A percentile compares a stretch with the other conserved stretches of the same genome.
Conservation (phyloP, 371 early-diverging fungal genomes). For the Mortierella sp. region DNA sequence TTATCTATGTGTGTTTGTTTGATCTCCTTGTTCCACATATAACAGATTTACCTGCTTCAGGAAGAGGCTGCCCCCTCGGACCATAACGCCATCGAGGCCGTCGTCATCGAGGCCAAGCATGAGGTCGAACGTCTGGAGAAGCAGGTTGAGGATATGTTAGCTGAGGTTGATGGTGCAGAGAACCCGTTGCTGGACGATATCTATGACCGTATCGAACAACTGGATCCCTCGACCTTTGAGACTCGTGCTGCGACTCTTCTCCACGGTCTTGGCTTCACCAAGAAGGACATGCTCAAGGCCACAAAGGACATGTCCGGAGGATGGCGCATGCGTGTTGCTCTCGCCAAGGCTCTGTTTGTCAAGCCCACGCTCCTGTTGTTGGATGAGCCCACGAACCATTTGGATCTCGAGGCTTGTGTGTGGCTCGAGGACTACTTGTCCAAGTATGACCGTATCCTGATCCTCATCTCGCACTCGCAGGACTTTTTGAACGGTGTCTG, state of each 20-base stretch:
- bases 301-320: slow-evolving; percentile 99
- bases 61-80: slow-evolving; percentile 96
- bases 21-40: not conserved
- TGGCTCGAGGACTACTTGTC: slow-evolving; percentile 97
- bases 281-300: slow-evolving; percentile 84
- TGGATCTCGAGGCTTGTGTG: slow-evolving; percentile 97
- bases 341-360: slow-evolving; percentile 97
- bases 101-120: slow-evolving; percentile 88
- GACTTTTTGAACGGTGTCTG: slow-evolving; percentile 98
- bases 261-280: slow-evolving; percentile 94
- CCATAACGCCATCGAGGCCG: slow-evolving; percentile 90
- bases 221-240: slow-evolving; percentile 96
- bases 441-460: slow-evolving; percentile 92
- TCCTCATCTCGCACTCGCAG: slow-evolving; percentile 98
- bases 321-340: slow-evolving; percentile 99
- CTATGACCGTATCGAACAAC: slow-evolving; percentile 92
- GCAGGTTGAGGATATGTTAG: slow-evolving; percentile 88
- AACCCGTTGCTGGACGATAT: slow-evolving; percentile 92
- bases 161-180: slow-evolving; percentile 85
- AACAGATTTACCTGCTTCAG: slow-evolving; percentile 89
- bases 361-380: slow-evolving; percentile 96
- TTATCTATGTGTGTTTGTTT: not conserved
- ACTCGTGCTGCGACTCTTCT: slow-evolving; percentile 92
- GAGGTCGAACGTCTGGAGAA: slow-evolving; percentile 92
- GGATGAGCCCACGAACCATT: slow-evolving; percentile 98